A percentile compares a stretch with the other conserved stretches of the same genome.
These are phyloP conservation scores for Colletotrichum falcatum DNA, from an alignment of 2,329 filamentous ascomycete genomes.

Conservation along the genomic window DNA sequence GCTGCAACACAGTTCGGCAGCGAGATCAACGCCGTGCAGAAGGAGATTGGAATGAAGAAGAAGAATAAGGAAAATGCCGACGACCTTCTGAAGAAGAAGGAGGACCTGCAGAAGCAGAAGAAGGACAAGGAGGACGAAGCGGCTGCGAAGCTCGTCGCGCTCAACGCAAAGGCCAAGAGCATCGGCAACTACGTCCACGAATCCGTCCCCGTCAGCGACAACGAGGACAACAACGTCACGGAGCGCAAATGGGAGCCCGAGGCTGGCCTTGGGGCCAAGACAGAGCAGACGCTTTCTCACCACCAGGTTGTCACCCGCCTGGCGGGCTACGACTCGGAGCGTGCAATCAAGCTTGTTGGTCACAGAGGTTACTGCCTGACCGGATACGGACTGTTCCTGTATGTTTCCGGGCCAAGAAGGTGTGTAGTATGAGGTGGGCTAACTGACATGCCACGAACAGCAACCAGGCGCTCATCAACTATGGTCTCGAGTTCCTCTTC, in stretches of 20 bases:
- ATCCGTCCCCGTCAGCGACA: conserved; percentile 84
- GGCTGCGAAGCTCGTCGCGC: conserved; percentile 68
- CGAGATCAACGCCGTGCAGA: conserved; percentile 89
- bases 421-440: conserved; percentile 24
- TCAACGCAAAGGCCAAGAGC: conserved; percentile 83
- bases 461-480: conserved; percentile 94
- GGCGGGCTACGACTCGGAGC: conserved; percentile 92
- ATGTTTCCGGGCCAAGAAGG: not conserved
- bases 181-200: conserved; percentile 95
- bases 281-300: conserved; percentile 79
- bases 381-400: conserved; percentile 86
- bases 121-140: conserved; percentile 82
- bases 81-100: conserved; percentile 83
- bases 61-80: conserved; percentile 93
- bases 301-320: conserved; percentile 92
- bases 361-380: conserved; percentile 95
- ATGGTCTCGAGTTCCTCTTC: conserved; percentile 89
- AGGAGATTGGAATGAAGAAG: conserved; percentile 91
- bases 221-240: conserved; percentile 85
- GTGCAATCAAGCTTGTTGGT: conserved; percentile 93
- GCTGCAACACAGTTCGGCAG: conserved; percentile 82
- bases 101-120: conserved; percentile 82
- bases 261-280: conserved; percentile 78
- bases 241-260: conserved; percentile 85
- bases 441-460: conserved; percentile 18